Conservation (phyloP, 1,284 basidiomycete species). For the Ceratobasidium papillatum region DNA sequence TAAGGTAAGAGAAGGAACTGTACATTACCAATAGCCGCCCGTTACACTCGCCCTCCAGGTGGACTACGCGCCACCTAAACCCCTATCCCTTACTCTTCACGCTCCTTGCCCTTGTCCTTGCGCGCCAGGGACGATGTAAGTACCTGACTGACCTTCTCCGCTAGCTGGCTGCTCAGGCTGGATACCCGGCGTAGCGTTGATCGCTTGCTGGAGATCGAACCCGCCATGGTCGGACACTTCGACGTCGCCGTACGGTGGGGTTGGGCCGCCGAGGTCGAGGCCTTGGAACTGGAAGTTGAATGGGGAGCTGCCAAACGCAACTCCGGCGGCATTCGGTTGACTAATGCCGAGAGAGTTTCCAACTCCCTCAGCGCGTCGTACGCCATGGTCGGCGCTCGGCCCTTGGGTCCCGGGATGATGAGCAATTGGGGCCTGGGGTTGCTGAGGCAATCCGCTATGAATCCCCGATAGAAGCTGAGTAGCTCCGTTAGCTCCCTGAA, state of each 20-base stretch:
- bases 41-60: slow-evolving; percentile 10
- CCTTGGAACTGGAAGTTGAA: background rate
- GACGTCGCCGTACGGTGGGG: background rate
- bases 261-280: background rate
- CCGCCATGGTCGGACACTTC: background rate
- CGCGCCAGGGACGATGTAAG: no score
- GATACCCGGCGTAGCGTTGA: background rate
- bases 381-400: slow-evolving; percentile 43
- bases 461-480: background rate
- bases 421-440: background rate
- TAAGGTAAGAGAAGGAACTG: no score
- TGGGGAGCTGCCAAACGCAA: slow-evolving; percentile 42
- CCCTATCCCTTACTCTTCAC: background rate
- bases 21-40: no score
- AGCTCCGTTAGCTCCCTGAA: background rate
- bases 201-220: background rate
- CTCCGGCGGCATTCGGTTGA: background rate
- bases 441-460: background rate
- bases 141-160: no score
- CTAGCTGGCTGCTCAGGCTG: no score
- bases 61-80: background rate
- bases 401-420: background rate
- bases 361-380: slow-evolving; percentile 50
- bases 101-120: no score
- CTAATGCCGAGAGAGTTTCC: slow-evolving; percentile 44